Conservation (phyloP, 495 filamentous ascomycete species). For the Hypoxylon intermedium region DNA sequence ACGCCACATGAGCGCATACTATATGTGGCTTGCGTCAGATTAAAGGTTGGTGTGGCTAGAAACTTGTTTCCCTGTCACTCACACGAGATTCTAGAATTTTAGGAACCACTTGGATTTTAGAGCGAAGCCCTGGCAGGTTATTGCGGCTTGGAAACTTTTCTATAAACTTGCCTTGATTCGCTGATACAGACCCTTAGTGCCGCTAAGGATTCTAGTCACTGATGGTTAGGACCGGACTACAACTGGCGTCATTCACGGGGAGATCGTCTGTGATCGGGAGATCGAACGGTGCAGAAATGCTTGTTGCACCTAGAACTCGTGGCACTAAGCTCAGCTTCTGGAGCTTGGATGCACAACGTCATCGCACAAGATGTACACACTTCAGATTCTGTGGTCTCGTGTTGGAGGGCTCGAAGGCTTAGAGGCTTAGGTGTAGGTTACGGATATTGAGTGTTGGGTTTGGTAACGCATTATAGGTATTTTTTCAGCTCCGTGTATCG, state of each 20-base stretch:
- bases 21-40: constrained; percentile 32
- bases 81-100: constrained; percentile 1
- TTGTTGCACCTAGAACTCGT: too few relatives aligned
- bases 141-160: constrained; percentile 23
- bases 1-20: constrained; percentile 36
- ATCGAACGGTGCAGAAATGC: too few relatives aligned
- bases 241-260: constrained; percentile 30
- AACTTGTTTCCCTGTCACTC: constrained; percentile 34
- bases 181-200: constrained; percentile 16
- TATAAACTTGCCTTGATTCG: constrained; percentile 24
- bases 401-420: too few relatives aligned
- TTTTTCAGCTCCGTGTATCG: too few relatives aligned
- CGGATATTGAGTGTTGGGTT: too few relatives aligned
- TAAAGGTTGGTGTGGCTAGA: constrained; percentile 38
- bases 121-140: constrained; percentile 6
- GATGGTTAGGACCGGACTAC: neutral
- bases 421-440: too few relatives aligned
- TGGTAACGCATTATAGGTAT: too few relatives aligned
- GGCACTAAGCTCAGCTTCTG: too few relatives aligned
- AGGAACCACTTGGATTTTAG: constrained; percentile 18
- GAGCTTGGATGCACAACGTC: neutral
- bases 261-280: constrained; percentile 20
- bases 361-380: neutral
- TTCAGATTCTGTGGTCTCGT: too few relatives aligned
- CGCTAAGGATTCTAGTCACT: constrained; percentile 14